These are phyloP conservation scores for Globisporangium nagaii DNA, from an alignment of 352 stramenopile species.

Conservation along the genomic window DNA sequence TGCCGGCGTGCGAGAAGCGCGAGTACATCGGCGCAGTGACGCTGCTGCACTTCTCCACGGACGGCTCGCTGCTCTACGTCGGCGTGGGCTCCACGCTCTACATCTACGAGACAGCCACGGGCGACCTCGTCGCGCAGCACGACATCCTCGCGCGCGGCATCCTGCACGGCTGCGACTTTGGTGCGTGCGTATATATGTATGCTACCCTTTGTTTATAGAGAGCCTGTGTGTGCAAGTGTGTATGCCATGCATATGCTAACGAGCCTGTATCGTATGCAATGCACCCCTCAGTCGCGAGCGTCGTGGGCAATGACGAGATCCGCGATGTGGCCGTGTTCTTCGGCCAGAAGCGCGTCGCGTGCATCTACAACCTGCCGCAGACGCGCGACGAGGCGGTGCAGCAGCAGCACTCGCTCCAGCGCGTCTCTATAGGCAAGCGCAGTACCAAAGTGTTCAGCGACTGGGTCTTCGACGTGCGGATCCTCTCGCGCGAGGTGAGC, in stretches of 20 bases:
- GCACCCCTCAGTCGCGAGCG: conserved; percentile 3
- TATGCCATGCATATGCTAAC: not conserved
- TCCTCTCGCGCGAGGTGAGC: conserved; percentile 33
- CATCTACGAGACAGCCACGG: conserved; percentile 48
- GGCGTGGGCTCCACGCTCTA: conserved; percentile 62
- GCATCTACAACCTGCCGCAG: conserved; percentile 46
- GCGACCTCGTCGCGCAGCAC: conserved; percentile 38
- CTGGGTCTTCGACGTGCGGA: conserved; percentile 80
- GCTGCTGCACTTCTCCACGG: conserved; percentile 61
- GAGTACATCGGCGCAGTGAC: conserved; percentile 84
- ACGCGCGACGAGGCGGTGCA: conserved; percentile 14
- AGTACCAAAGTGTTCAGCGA: conserved; percentile 59
- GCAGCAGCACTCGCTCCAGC: conserved; percentile 11
- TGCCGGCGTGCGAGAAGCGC: conserved; percentile 37
- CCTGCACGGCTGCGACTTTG: conserved; percentile 68
- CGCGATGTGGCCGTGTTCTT: conserved; percentile 53
- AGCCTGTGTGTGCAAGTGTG: not conserved
- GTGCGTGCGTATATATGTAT: conserved; percentile 8
- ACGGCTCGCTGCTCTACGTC: conserved; percentile 70
- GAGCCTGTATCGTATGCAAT: no score
- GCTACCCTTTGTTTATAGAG: not conserved
- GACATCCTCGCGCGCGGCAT: conserved; percentile 54
- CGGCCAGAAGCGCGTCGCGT: conserved; percentile 73
- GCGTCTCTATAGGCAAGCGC: conserved; percentile 21
- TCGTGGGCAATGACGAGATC: not conserved